Conservation (phyloP, 495 filamentous ascomycete genomes). For the Aspergillus wentii region DNA sequence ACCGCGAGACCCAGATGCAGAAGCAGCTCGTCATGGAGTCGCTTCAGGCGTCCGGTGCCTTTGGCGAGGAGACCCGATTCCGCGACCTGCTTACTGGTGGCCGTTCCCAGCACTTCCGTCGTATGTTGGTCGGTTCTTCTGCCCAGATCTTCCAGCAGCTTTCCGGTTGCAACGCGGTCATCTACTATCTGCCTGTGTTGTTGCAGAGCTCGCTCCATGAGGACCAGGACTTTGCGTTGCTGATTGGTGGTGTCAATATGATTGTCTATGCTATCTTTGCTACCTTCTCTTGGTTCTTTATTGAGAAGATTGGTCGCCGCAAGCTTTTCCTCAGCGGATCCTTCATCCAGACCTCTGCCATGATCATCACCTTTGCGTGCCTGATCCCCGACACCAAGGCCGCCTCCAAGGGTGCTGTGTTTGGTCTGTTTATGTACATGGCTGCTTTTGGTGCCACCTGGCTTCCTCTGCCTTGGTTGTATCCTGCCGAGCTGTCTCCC, state of each 20-base stretch:
- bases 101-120: slow-evolving; percentile 40
- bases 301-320: slow-evolving; percentile 70
- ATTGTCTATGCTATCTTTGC: slow-evolving; percentile 74
- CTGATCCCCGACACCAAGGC: slow-evolving; percentile 53
- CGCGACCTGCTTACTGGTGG: slow-evolving; percentile 39
- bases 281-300: slow-evolving; percentile 80
- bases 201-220: slow-evolving; percentile 63
- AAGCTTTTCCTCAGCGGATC: slow-evolving; percentile 73
- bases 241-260: slow-evolving; percentile 82
- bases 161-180: slow-evolving; percentile 73
- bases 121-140: slow-evolving; percentile 48
- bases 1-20: slow-evolving; percentile 53
- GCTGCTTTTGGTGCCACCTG: slow-evolving; percentile 72
- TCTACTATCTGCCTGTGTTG: slow-evolving; percentile 80
- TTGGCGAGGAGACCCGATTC: slow-evolving; percentile 28
- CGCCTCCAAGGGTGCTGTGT: slow-evolving; percentile 64
- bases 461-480: slow-evolving; percentile 53
- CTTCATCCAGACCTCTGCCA: slow-evolving; percentile 61
- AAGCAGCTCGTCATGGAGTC: slow-evolving; percentile 69
- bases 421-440: slow-evolving; percentile 78
- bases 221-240: slow-evolving; percentile 57
- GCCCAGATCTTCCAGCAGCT: slow-evolving; percentile 82
- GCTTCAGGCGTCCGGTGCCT: slow-evolving; percentile 55
- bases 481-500: slow-evolving; percentile 69
- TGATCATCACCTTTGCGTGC: slow-evolving; percentile 72